These are phyloP conservation scores for Nigrospora oryzae DNA, from an alignment of 2,329 filamentous ascomycete genomes.

Conservation along the genomic window DNA sequence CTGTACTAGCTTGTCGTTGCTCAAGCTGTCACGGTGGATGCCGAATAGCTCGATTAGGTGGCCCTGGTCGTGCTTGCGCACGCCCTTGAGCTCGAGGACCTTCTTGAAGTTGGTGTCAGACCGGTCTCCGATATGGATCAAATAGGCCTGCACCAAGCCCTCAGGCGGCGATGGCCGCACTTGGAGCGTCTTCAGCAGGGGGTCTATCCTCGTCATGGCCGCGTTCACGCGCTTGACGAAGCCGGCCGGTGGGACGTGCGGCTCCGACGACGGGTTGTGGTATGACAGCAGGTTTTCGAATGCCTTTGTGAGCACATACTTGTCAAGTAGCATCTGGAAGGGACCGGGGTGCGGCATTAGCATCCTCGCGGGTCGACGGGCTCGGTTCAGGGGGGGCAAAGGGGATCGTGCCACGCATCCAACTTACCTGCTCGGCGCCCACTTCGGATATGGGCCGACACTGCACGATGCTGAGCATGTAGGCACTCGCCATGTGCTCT, in stretches of 20 bases:
- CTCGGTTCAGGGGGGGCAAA: neutral
- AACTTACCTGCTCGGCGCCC: constrained; percentile 74
- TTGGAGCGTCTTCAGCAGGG: constrained; percentile 91
- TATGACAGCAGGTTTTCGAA: constrained; percentile 63
- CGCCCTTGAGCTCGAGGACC: constrained; percentile 90
- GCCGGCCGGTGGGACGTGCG: constrained; percentile 38
- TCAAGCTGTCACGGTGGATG: constrained; percentile 66
- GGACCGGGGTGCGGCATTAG: constrained; percentile 11
- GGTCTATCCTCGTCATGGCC: constrained; percentile 80
- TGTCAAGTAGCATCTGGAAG: constrained; percentile 82
- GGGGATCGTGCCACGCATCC: neutral
- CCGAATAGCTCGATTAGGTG: constrained; percentile 79
- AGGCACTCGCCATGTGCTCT: constrained; percentile 72
- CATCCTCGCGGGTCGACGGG: too few relatives aligned
- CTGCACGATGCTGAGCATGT: constrained; percentile 76
- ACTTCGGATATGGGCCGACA: constrained; percentile 89
- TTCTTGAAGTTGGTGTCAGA: constrained; percentile 95
- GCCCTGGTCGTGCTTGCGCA: constrained; percentile 73
- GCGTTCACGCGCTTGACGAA: constrained; percentile 83
- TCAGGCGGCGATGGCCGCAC: constrained; percentile 86
- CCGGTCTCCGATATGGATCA: constrained; percentile 92
- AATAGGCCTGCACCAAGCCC: constrained; percentile 90
- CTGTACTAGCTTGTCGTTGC: constrained; percentile 61
- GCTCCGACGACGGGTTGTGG: constrained; percentile 38
- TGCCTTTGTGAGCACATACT: constrained; percentile 78